Conservation (phyloP, 2,329 filamentous ascomycete species). For the Fusarium anguioides region DNA sequence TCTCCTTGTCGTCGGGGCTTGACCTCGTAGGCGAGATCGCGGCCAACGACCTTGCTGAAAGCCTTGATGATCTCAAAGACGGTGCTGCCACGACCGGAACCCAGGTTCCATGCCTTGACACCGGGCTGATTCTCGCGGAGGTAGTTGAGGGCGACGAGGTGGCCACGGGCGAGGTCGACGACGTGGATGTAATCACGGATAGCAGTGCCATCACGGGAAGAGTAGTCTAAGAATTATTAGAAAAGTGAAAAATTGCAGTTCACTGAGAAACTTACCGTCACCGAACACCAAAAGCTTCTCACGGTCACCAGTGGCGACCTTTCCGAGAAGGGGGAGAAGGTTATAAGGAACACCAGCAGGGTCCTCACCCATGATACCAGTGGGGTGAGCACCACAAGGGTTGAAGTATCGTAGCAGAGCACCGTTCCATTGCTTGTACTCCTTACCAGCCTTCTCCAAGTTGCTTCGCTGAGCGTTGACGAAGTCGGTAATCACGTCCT, state of each 20-base stretch:
- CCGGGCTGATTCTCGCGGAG: slow-evolving; percentile 86
- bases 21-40: slow-evolving; percentile 87
- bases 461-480: slow-evolving; percentile 88
- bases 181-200: slow-evolving; percentile 99
- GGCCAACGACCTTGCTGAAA: slow-evolving; percentile 88
- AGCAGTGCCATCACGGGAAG: slow-evolving; percentile 88
- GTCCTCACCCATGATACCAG: slow-evolving; percentile 97
- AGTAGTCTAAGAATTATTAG: slow-evolving; percentile 74
- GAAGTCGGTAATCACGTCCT: slow-evolving; percentile 90
- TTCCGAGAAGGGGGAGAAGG: slow-evolving; percentile 90
- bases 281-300: slow-evolving; percentile 96
- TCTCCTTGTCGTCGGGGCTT: slow-evolving; percentile 85
- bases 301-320: slow-evolving; percentile 94
- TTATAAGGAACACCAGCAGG: slow-evolving; percentile 97
- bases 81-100: slow-evolving; percentile 92
- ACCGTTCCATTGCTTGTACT: slow-evolving; percentile 87
- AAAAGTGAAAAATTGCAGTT: background rate
- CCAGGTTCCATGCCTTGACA: slow-evolving; percentile 95
- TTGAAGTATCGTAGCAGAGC: slow-evolving; percentile 98
- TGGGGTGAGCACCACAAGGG: slow-evolving; percentile 93
- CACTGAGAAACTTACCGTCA: slow-evolving; percentile 71
- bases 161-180: slow-evolving; percentile 86
- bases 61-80: slow-evolving; percentile 98
- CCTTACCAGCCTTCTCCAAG: slow-evolving; percentile 81
- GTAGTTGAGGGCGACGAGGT: slow-evolving; percentile 90